Evolutionary conservation across 768 basidiomycete genomes (phyloP).

Genomic region (Mycena capillaripes): DNA sequence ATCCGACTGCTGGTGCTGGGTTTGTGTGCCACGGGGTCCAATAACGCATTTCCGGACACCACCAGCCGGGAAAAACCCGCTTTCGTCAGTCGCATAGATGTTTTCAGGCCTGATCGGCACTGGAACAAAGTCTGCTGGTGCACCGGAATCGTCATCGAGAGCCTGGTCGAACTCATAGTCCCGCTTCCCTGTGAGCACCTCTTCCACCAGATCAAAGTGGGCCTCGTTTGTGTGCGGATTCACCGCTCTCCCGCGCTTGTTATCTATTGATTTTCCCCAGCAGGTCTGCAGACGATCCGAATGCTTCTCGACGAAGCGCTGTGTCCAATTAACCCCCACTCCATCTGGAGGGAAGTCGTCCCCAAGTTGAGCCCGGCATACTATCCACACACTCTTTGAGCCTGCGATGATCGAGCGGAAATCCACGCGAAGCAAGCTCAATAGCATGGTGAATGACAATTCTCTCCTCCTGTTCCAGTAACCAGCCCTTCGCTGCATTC

Average conservation of each 20-base stretch:
- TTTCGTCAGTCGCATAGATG: slow-evolving; percentile 53
- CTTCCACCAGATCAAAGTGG: slow-evolving; percentile 50
- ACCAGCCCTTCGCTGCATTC: slow-evolving; percentile 46
- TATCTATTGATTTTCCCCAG: slow-evolving; percentile 51
- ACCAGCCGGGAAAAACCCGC: slow-evolving; percentile 51
- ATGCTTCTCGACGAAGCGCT: slow-evolving; percentile 47
- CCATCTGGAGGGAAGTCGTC: slow-evolving; percentile 45
- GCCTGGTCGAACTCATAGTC: slow-evolving; percentile 29
- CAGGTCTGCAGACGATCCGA: slow-evolving; percentile 42
- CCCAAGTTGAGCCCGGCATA: slow-evolving; percentile 45
- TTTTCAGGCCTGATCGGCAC: slow-evolving; percentile 42
- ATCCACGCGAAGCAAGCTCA: slow-evolving; percentile 48
- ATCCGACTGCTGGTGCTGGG: slow-evolving; percentile 47
- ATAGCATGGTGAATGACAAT: slow-evolving; percentile 45
- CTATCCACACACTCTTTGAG: slow-evolving; percentile 53
- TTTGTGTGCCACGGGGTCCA: slow-evolving; percentile 38
- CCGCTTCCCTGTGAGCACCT: slow-evolving; percentile 30
- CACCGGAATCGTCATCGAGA: no score
- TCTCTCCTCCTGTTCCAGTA: slow-evolving; percentile 46
- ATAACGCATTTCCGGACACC: slow-evolving; percentile 46
- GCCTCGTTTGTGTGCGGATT: slow-evolving; percentile 51
- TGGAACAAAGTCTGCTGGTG: no score
- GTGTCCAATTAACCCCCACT: slow-evolving; percentile 55
- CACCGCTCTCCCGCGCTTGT: slow-evolving; percentile 49
- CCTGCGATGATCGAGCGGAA: slow-evolving; percentile 48